These are phyloP conservation scores for Dalechampia spathulata DNA, from an alignment of 441 rosid species.

Conservation along the genomic window DNA sequence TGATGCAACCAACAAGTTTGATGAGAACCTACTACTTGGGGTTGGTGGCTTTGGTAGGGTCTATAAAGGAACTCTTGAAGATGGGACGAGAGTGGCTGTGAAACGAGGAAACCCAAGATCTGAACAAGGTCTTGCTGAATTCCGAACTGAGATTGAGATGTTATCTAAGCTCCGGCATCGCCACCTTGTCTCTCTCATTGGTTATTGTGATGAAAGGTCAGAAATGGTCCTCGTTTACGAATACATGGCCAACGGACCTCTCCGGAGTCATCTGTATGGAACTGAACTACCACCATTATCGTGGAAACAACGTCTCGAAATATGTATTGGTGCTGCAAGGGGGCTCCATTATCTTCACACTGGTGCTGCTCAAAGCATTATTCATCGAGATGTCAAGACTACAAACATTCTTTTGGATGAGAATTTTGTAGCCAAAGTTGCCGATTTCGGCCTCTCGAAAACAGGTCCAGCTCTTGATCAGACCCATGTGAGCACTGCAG, in stretches of 20 bases:
- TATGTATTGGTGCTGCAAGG: constrained; percentile 94
- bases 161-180: constrained; percentile 91
- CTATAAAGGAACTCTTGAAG: constrained; percentile 85
- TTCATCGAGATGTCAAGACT: constrained; percentile 96
- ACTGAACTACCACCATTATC: constrained; percentile 69
- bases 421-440: constrained; percentile 87
- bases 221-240: constrained; percentile 96
- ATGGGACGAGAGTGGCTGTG: constrained; percentile 79
- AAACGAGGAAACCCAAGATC: constrained; percentile 97
- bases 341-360: constrained; percentile 97
- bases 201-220: constrained; percentile 87
- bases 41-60: constrained; percentile 98
- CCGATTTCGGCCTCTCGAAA: constrained; percentile 98
- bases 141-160: constrained; percentile 97
- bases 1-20: constrained; percentile 87
- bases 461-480: constrained; percentile 89
- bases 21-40: constrained; percentile 79
- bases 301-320: constrained; percentile 94
- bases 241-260: constrained; percentile 96
- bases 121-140: constrained; percentile 98
- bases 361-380: constrained; percentile 90
- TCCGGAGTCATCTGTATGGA: constrained; percentile 91
- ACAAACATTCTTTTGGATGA: constrained; percentile 93
- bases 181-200: constrained; percentile 96
- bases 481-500: constrained; percentile 97